These are phyloP conservation scores for Fusarium sororula DNA, from an alignment of 2,329 filamentous ascomycete genomes.

Conservation along the genomic window DNA sequence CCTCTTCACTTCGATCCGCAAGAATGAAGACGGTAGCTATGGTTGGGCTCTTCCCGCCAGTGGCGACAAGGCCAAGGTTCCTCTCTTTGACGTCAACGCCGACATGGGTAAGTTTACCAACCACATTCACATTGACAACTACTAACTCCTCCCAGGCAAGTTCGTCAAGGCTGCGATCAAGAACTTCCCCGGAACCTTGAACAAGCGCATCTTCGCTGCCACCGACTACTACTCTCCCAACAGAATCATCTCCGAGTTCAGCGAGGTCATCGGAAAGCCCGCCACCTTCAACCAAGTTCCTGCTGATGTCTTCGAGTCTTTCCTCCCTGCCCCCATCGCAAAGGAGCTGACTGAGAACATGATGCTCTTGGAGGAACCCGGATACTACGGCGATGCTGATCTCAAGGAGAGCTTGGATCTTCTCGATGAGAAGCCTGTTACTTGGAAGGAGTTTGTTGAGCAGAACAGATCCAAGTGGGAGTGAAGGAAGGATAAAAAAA, in stretches of 20 bases:
- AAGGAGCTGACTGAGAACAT: conserved; percentile 55
- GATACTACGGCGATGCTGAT: conserved; percentile 51
- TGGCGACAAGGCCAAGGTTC: conserved; percentile 46
- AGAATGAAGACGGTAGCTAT: conserved; percentile 45
- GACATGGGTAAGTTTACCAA: conserved; percentile 51
- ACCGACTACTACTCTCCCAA: conserved; percentile 49
- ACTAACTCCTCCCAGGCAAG: conserved; percentile 31
- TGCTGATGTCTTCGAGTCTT: conserved; percentile 49
- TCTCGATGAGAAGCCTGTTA: conserved; percentile 49
- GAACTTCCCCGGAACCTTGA: conserved; percentile 36
- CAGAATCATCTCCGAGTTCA: conserved; percentile 47
- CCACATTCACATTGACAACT: rapidly evolving
- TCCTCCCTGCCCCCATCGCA: conserved; percentile 41
- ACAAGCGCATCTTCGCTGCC: conserved; percentile 50
- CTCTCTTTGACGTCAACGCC: conserved; percentile 48
- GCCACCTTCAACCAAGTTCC: conserved; percentile 45
- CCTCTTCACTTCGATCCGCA: conserved; percentile 41
- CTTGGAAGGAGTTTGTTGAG: conserved; percentile 51
- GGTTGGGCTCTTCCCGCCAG: conserved; percentile 43
- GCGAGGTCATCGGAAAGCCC: conserved; percentile 47
- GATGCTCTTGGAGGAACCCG: conserved; percentile 52
- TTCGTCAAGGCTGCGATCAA: conserved; percentile 49
- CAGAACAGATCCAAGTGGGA: conserved; percentile 45
- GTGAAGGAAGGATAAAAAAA: background rate
- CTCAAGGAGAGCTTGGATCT: conserved; percentile 46